These are phyloP conservation scores for Monosporozyma yasuniensis DNA, from an alignment of 805 yeast species.

Conservation along the genomic window DNA sequence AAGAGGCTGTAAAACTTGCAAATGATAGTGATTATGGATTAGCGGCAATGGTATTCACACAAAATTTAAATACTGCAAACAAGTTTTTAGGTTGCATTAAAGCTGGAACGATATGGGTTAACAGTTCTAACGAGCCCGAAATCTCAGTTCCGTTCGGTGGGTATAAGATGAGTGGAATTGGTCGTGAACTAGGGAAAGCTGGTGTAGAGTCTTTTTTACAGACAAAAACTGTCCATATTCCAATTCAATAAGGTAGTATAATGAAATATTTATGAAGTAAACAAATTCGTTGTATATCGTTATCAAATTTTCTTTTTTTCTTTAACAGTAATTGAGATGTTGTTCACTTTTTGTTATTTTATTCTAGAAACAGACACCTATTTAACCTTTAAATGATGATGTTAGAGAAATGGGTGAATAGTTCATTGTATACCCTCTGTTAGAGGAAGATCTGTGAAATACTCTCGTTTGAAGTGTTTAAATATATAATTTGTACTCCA, in stretches of 20 bases:
- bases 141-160: slow-evolving; percentile 73
- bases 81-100: slow-evolving; percentile 49
- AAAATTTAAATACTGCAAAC: slow-evolving; percentile 56
- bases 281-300: no score
- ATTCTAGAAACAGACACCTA: no score
- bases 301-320: no score
- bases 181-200: slow-evolving; percentile 71
- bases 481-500: no score
- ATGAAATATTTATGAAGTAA: no score
- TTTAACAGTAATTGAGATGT: no score
- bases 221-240: slow-evolving; percentile 62
- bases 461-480: no score
- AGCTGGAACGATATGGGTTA: slow-evolving; percentile 65
- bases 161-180: slow-evolving; percentile 68
- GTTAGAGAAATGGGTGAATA: no score
- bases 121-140: slow-evolving; percentile 58
- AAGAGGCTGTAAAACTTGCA: slow-evolving; percentile 35
- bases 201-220: slow-evolving; percentile 66
- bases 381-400: no score
- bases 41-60: slow-evolving; percentile 53
- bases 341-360: no score
- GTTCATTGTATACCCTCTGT: no score
- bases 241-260: background rate
- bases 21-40: slow-evolving; percentile 35
- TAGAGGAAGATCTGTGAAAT: no score